phyloP scores from a whole-genome alignment of 225 moss, liverwort and hornwort species.

The Physcomitrium patens region DNA sequence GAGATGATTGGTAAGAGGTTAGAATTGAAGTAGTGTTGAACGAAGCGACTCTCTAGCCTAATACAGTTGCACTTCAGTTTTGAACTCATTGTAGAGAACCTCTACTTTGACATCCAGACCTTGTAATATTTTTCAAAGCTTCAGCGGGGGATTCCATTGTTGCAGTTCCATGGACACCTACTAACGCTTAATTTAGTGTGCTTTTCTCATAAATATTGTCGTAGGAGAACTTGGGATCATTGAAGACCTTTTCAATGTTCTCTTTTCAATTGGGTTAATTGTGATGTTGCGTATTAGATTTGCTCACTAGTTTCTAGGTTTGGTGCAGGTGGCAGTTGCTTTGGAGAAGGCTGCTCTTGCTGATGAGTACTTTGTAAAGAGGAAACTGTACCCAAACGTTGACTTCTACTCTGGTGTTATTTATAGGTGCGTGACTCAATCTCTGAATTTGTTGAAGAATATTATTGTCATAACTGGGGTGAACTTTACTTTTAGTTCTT shows the following conservation, averaged over 20 bases:
- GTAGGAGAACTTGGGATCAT: constrained; percentile 6
- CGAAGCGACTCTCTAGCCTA: background rate
- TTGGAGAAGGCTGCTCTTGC: constrained; percentile 88
- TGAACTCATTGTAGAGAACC: background rate
- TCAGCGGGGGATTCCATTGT: background rate
- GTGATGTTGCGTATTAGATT: background rate
- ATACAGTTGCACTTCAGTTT: background rate
- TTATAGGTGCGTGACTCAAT: constrained; percentile 60
- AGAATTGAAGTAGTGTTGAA: background rate
- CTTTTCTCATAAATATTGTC: background rate
- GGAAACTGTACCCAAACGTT: constrained; percentile 95
- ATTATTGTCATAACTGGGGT: background rate
- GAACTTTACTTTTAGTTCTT: constrained; percentile 4
- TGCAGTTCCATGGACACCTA: background rate
- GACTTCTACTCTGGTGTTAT: constrained; percentile 95
- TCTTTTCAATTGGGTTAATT: background rate
- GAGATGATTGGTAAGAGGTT: no score
- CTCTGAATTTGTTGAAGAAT: no score
- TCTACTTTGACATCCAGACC: background rate
- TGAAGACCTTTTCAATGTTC: background rate
- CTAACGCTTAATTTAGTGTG: background rate
- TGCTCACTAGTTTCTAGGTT: constrained; percentile 14
- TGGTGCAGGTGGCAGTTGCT: constrained; percentile 84
- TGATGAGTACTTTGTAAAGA: constrained; percentile 83
- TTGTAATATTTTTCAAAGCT: background rate